Base-by-base conservation (phyloP, 1,139 yeast genomes). In the Geotrichum siamense region DNA sequence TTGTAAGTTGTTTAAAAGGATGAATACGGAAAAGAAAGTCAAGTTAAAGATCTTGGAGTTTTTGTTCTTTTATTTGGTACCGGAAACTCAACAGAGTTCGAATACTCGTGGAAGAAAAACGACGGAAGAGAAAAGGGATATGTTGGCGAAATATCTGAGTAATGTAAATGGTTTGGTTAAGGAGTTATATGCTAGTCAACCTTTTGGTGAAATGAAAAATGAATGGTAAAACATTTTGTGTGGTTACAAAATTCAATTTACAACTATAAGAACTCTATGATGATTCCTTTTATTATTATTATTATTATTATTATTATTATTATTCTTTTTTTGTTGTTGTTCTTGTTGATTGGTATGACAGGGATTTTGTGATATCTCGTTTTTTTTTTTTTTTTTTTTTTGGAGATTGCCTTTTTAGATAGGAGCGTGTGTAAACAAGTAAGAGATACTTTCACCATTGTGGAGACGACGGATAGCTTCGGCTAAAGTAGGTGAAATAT, bases 401-500 rank as follows among this genome's bases (percentile, higher is more conserved):
- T n/a, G n/a, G n/a, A n/a, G n/a, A n/a, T n/a, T n/a, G n/a, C n/a
- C n/a, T n/a, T n/a, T n/a, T 42, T 52, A 60, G 29, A 59, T 43
- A 15, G 82, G 82, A 36, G 78, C 86, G 63, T 85, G 79, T 51
- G 83, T 82, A 64, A 91, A 91, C 56, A 89, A 72, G 69, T 85
- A 91, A 22, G 95, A 83, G 41, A 89, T 87, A 69, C 94, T 83
- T 69, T 91, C 98, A 61, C 98, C 98, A 61, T 91, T 89, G 67
- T 91, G 98, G 60, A 91, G 74, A 61, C 98, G 81, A 68, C 98
- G 81, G 51, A 91, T 83, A 45, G 94, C 83, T 67, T 89, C 96
- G 21, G 95, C 95, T 49, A 87, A 67, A 12, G 61, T 60, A 29
- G 93, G 82, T 53, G 91, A 78, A 48, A 91, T 78, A 66, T 91